phyloP scores from a whole-genome alignment of 2,329 filamentous ascomycete species.

The Delphinella strobiligena region DNA sequence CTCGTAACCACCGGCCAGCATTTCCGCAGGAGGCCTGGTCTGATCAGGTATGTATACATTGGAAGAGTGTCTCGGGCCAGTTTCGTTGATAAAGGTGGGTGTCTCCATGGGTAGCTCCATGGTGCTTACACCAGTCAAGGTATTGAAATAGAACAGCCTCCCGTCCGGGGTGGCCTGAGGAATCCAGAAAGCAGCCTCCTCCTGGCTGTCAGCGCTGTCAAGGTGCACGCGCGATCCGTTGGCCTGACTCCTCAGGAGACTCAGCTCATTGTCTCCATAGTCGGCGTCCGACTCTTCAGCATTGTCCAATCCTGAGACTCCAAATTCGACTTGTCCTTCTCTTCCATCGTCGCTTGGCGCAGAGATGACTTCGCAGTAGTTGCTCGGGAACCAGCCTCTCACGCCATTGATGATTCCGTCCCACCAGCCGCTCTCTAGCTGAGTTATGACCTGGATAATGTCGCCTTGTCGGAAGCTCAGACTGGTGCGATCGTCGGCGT shows the following conservation, averaged over 20 bases:
- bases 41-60: conserved; percentile 82
- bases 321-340: conserved; percentile 29
- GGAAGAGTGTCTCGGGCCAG: conserved; percentile 75
- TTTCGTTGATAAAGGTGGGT: conserved; percentile 66
- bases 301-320: conserved; percentile 11
- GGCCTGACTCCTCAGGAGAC: conserved; percentile 26
- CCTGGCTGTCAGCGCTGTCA: conserved; percentile 52
- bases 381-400: conserved; percentile 97
- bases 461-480: conserved; percentile 95
- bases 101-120: conserved; percentile 92
- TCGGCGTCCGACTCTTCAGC: conserved; percentile 53
- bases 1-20: conserved; percentile 73
- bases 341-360: conserved; percentile 57
- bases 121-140: conserved; percentile 85
- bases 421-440: conserved; percentile 98
- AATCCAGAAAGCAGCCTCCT: conserved; percentile 95
- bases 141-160: conserved; percentile 94
- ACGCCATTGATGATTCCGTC: conserved; percentile 96
- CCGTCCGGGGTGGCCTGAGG: conserved; percentile 92
- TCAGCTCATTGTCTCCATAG: conserved; percentile 41
- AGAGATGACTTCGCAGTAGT: conserved; percentile 84
- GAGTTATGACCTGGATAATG: conserved; percentile 95
- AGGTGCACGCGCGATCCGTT: conserved; percentile 25
- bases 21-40: conserved; percentile 76
- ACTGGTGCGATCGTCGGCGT: conserved; percentile 92